Base-by-base conservation (phyloP, 257 asterid species). In the Lycium barbarum region DNA sequence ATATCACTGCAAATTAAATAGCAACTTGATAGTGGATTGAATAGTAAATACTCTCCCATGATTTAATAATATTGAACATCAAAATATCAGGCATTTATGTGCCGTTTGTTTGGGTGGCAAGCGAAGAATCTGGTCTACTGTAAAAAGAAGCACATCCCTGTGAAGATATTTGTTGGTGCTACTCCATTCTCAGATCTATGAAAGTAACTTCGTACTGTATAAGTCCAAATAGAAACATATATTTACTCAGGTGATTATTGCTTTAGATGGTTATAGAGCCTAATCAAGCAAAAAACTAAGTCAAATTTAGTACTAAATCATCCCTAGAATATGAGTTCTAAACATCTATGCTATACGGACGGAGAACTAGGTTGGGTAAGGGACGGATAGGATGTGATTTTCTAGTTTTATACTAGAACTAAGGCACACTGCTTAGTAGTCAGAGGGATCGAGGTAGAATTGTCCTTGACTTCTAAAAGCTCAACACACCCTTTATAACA, bases 391-490 rank as follows among this genome's bases (percentile, higher is more conserved):
- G 79, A 71, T 0, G 35, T 26, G 40, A 71, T 71, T 40, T 71
- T 2, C 79, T 2, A 45, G 79, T 71, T 40, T 10, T 71, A 40
- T 71, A 71, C 79, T 43, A 71, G 55, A 9, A 43, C 17, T n/a
- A 73, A 45, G 59, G 80, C 55, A n/a, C 58, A 72, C 53, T 45
- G 59, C 40, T 45, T 73, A 73, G 18, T 73, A 73, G 18, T 73
- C 36, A 45, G 80, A 1, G 59, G 1, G 59, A n/a, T 20, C 2
- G 59, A 73, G 11, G 14, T 73, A 11, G 80, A 26, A n/a, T 11
- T n/a, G 58, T 45, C 40, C 54, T 45, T 71, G 79, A 71, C 58
- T 72, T 72, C 58, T 72, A 72, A 9, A 47, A 40, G 55, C 35
- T 59, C 38, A n/a, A 73, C 1, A n/a, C 10, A 45, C 59, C 80